Base-by-base conservation (phyloP, 495 filamentous ascomycete species). In the Geoglossum glabrum region DNA sequence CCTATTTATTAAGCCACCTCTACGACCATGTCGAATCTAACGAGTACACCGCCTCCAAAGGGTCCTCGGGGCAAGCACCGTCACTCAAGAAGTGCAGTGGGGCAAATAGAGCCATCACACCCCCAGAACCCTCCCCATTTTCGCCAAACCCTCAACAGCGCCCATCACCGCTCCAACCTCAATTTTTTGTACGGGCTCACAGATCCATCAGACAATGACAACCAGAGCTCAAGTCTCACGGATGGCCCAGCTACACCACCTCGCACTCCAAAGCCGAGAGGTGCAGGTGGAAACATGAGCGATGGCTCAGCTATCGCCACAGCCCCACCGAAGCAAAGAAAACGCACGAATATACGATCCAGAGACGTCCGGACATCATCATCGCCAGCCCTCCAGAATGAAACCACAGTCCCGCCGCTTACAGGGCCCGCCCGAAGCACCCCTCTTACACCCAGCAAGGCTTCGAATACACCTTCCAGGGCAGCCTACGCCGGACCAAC, bases 401-500 rank as follows among this genome's bases (percentile, higher is more conserved):
- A 51, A 65, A 65, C 38, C 63, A 63, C 46, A 60, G 51, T 52
- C 43, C 49, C 30, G 1, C 51, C 51, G 47, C 31, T 50, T 34
- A 58, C 43, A 21, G 54, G 40, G 43, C 62, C 33, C 61, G 68
- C 64, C 67, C 68, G 27, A 65, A 71, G 0, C 66, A 61, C 58
- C 7, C 49, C 49, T 30, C 49, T 52, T 27, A 52, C 49, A 60
- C 69, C 34, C 30, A 26, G 49, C 17, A 52, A 52, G 28, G 4
- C 25, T 52, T 52, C 28, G 19, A 52, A 65, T 21, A 72, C 71
- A 15, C 76, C 79, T 25, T 70, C 77, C 19, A 76, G 73, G 46
- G 66, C 77, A 59, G 76, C 86, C 59, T 99, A 95, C 68, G 92
- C 92, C 15, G 92, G 92, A 17, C 86, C 90, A 17, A 93, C 87